phyloP scores from a whole-genome alignment of 257 asterid genomes.

The Penstemon davidsonii region DNA sequence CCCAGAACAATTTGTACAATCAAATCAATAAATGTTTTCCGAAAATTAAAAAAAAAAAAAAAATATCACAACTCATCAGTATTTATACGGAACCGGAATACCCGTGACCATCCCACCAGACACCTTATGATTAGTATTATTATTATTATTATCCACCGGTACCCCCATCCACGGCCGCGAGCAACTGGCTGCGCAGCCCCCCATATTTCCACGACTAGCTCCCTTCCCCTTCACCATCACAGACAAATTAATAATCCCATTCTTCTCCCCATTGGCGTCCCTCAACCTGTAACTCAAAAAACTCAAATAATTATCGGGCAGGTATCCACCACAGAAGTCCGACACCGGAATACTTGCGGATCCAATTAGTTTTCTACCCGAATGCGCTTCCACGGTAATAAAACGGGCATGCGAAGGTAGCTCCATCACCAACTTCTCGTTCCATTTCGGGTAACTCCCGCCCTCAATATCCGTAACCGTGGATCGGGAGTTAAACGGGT shows the following conservation, averaged over 20 bases:
- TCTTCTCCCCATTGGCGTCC: conserved; percentile 50
- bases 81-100: conserved; percentile 48
- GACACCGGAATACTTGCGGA: conserved; percentile 53
- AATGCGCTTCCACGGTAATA: conserved; percentile 59
- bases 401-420: conserved; percentile 50
- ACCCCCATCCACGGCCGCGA: conserved; percentile 42
- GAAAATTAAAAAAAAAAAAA: too few relatives aligned
- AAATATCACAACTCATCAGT: not conserved
- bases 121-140: not conserved
- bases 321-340: conserved; percentile 64
- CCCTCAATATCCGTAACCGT: conserved; percentile 50
- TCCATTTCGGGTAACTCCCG: conserved; percentile 63
- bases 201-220: conserved; percentile 8
- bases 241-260: conserved; percentile 75
- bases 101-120: conserved; percentile 45
- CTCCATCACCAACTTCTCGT: conserved; percentile 55
- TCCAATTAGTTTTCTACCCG: conserved; percentile 46
- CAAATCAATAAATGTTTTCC: too few relatives aligned
- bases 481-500: conserved; percentile 31
- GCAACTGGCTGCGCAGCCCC: conserved; percentile 35
- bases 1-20: too few relatives aligned
- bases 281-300: conserved; percentile 80
- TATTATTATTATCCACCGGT: conserved; percentile 17
- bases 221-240: conserved; percentile 45
- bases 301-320: conserved; percentile 61